These are phyloP conservation scores for Daedalea quercina DNA, from an alignment of 768 basidiomycete genomes.

Conservation along the genomic window DNA sequence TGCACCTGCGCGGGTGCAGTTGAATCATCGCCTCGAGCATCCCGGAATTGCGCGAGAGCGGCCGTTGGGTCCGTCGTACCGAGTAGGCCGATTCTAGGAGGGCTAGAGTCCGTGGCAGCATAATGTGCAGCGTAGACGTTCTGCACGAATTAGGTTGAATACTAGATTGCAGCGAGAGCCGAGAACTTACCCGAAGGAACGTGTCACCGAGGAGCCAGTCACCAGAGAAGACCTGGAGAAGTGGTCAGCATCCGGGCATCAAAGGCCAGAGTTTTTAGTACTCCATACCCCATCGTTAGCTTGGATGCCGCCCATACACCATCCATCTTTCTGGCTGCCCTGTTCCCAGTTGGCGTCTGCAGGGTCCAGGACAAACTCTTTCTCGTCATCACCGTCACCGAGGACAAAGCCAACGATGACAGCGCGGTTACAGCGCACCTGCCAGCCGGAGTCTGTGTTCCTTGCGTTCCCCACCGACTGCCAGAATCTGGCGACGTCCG, in stretches of 20 bases:
- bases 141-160: too few relatives aligned
- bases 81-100: slow-evolving; percentile 40
- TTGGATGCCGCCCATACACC: slow-evolving; percentile 55
- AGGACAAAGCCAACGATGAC: slow-evolving; percentile 39
- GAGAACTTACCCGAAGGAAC: slow-evolving; percentile 41
- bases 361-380: slow-evolving; percentile 42
- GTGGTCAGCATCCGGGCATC: slow-evolving; percentile 4
- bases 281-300: slow-evolving; percentile 39
- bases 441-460: slow-evolving; percentile 36
- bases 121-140: slow-evolving; percentile 51
- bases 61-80: slow-evolving; percentile 33
- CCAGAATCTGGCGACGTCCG: slow-evolving; percentile 50
- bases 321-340: slow-evolving; percentile 31
- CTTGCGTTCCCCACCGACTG: slow-evolving; percentile 35
- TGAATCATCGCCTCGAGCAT: slow-evolving; percentile 36
- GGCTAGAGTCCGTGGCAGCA: slow-evolving; percentile 29
- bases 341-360: slow-evolving; percentile 46
- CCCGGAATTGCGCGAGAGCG: slow-evolving; percentile 33
- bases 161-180: neutral
- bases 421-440: slow-evolving; percentile 44
- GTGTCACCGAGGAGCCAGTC: slow-evolving; percentile 60
- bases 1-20: slow-evolving; percentile 18
- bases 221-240: slow-evolving; percentile 39
- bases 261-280: neutral
- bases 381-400: slow-evolving; percentile 26